Percentiles rank a stretch among this genome's conserved stretches.
phyloP scores from a whole-genome alignment of 306 rosid genomes.

The Calophaca sinica region DNA sequence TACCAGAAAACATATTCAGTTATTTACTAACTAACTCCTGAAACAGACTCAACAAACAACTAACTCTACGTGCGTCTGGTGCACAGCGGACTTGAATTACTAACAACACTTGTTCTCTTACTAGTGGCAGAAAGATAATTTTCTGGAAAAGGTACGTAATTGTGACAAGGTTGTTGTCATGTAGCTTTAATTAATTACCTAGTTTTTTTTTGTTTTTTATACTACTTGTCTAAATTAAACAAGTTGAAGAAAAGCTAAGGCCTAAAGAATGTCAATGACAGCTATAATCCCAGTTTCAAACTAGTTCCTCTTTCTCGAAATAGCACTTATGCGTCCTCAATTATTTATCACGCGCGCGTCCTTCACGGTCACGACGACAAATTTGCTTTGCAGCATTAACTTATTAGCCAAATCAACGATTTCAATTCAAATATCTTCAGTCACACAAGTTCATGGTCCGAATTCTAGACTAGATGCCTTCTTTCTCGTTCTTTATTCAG shows the following conservation, averaged over 20 bases:
- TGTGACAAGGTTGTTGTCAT: too few relatives aligned
- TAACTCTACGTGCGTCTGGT: too few relatives aligned
- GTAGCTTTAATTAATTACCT: too few relatives aligned
- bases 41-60: too few relatives aligned
- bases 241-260: slow-evolving; percentile 37
- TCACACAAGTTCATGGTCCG: neutral
- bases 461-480: neutral
- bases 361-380: neutral
- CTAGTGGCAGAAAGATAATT: too few relatives aligned
- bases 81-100: too few relatives aligned
- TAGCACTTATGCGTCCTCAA: neutral
- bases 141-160: too few relatives aligned
- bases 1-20: too few relatives aligned
- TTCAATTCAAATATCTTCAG: neutral
- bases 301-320: slow-evolving; percentile 3
- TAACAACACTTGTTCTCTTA: too few relatives aligned
- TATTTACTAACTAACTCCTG: too few relatives aligned
- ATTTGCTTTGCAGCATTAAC: neutral
- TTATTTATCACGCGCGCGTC: neutral
- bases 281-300: neutral
- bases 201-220: slow-evolving; percentile 1
- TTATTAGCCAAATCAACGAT: neutral
- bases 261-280: slow-evolving; percentile 42
- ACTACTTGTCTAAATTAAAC: slow-evolving; percentile 3
- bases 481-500: neutral